Evolutionary conservation across 164 flowering plant genomes (phyloP).

Genomic region (Akebia trifoliata): DNA sequence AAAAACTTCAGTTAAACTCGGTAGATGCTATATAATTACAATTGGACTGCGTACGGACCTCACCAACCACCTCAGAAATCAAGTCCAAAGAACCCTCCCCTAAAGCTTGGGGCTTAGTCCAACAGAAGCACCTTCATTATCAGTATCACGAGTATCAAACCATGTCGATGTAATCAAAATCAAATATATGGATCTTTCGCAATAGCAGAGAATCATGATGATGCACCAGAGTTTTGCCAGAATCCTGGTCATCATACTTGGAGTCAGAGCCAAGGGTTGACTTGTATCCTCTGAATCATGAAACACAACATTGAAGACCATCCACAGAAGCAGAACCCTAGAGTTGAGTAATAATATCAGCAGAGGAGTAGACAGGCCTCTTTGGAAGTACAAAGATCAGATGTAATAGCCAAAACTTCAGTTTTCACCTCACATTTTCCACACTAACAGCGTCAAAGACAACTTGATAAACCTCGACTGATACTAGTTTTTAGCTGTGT

Average conservation of each 20-base stretch:
- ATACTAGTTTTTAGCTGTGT: neutral
- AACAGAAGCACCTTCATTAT: neutral
- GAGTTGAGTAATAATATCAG: neutral
- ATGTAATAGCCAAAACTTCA: neutral
- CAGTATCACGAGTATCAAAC: too few species aligned
- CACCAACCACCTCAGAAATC: neutral
- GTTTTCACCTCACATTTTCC: slow-evolving; percentile 2
- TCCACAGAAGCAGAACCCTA: slow-evolving; percentile 2
- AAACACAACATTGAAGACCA: neutral
- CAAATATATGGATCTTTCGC: neutral
- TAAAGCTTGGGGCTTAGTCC: neutral
- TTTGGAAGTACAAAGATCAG: neutral
- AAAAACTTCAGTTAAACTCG: neutral
- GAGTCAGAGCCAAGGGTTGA: too few species aligned
- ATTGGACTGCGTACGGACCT: neutral
- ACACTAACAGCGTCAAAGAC: slow-evolving; percentile 14
- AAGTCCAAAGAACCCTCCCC: neutral
- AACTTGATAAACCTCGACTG: slow-evolving; percentile 2
- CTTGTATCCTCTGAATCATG: neutral
- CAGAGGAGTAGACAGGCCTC: neutral
- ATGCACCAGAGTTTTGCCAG: neutral
- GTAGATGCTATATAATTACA: neutral
- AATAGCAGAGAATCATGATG: neutral
- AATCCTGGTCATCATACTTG: neutral
- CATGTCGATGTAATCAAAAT: neutral